Conservation (phyloP, 306 rosid genomes). For the Datisca glomerata region DNA sequence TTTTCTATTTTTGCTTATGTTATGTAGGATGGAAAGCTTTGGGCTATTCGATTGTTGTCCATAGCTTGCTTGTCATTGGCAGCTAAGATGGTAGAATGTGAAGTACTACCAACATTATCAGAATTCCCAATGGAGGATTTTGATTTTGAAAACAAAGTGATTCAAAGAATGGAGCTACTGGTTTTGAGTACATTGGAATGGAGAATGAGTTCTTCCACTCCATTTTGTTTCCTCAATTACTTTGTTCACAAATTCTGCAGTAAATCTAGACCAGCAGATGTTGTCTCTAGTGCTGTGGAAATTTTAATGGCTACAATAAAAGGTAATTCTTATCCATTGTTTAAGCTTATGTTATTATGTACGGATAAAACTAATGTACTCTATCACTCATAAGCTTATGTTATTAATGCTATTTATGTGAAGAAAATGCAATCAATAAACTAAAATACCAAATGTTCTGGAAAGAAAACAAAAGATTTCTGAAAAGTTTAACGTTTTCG, state of each 20-base stretch:
- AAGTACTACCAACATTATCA: slow-evolving; percentile 40
- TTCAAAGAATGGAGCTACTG: slow-evolving; percentile 62
- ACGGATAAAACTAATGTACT: too few species aligned
- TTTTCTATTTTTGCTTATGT: slow-evolving; percentile 1
- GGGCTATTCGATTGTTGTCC: slow-evolving; percentile 62
- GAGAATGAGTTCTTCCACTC: slow-evolving; percentile 75
- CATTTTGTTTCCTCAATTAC: slow-evolving; percentile 59
- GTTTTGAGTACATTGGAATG: slow-evolving; percentile 63
- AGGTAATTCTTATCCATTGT: too few species aligned
- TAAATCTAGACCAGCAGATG: slow-evolving; percentile 24
- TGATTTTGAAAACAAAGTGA: slow-evolving; percentile 41
- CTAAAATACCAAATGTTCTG: too few species aligned
- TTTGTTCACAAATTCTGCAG: slow-evolving; percentile 36
- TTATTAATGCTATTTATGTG: too few species aligned
- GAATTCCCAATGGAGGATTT: slow-evolving; percentile 36
- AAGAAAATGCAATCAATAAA: too few species aligned
- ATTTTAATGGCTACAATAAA: slow-evolving; percentile 35
- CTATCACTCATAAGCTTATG: too few species aligned
- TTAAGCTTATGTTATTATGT: too few species aligned
- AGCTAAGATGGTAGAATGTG: slow-evolving; percentile 81
- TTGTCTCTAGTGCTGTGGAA: slow-evolving; percentile 38
- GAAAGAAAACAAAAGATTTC: too few species aligned
- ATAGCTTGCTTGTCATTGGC: slow-evolving; percentile 76
- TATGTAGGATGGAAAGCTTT: slow-evolving; percentile 52
- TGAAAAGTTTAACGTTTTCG: too few species aligned